These are phyloP conservation scores for Pichia deserticola DNA, from an alignment of 805 yeast genomes.

Conservation along the genomic window DNA sequence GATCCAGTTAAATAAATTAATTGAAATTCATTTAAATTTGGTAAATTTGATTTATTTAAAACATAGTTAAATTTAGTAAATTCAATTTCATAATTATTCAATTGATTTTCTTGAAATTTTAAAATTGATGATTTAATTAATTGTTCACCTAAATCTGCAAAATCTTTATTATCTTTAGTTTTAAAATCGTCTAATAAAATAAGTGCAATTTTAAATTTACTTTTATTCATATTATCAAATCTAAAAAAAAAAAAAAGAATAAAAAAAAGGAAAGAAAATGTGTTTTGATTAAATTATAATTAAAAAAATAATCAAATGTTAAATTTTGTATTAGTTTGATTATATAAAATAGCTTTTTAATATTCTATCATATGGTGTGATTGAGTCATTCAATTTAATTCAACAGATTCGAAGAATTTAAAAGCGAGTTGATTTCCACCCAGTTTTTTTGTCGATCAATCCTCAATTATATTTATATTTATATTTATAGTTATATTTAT, in stretches of 20 bases:
- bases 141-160: slow-evolving; percentile 39
- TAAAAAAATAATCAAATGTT: too few species aligned
- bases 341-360: too few species aligned
- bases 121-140: slow-evolving; percentile 12
- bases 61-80: slow-evolving; percentile 34
- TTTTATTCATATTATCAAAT: not conserved
- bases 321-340: too few species aligned
- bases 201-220: slow-evolving; percentile 6
- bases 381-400: not conserved
- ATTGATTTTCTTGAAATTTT: not conserved
- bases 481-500: too few species aligned
- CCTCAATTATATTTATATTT: not conserved
- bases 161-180: slow-evolving; percentile 36
- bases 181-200: slow-evolving; percentile 8
- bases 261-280: too few species aligned
- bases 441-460: too few species aligned
- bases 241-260: too few species aligned
- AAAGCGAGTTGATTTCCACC: not conserved
- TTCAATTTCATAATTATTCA: slow-evolving; percentile 7
- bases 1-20: slow-evolving; percentile 52
- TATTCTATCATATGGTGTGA: not conserved
- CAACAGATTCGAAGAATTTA: not conserved
- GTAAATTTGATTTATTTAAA: slow-evolving; percentile 16
- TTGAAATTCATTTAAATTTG: slow-evolving; percentile 22
- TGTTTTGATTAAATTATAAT: too few species aligned